These are phyloP conservation scores for Fusarium sp. DNA, from an alignment of 2,329 filamentous ascomycete species.

Conservation along the genomic window DNA sequence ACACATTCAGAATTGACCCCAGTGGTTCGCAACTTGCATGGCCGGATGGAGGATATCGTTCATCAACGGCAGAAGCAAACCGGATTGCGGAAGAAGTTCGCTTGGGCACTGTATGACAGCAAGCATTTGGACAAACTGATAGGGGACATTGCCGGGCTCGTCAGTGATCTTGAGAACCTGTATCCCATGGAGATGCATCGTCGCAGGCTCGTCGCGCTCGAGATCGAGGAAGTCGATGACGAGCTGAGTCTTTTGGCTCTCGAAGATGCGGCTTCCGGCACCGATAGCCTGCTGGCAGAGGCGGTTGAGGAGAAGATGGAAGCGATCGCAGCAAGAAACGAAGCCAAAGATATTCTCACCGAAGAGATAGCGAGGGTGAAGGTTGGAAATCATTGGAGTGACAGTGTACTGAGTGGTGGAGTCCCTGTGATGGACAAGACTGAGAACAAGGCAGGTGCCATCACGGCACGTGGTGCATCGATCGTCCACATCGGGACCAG, in stretches of 20 bases:
- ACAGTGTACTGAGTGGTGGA: not conserved
- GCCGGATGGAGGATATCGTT: not conserved
- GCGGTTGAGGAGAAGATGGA: constrained; percentile 9
- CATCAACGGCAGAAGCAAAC: constrained; percentile 2
- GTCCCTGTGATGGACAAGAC: not conserved
- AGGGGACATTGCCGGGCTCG: constrained; percentile 29
- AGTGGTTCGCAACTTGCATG: not conserved
- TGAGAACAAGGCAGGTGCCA: not conserved
- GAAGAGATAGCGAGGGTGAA: constrained; percentile 3
- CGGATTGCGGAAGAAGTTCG: not conserved
- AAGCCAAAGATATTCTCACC: not conserved
- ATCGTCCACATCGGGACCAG: not conserved
- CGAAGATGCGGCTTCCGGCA: constrained; percentile 6
- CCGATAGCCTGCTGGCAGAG: constrained; percentile 4
- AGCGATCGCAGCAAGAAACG: not conserved
- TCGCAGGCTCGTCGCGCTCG: constrained; percentile 26
- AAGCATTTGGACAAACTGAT: constrained; percentile 38
- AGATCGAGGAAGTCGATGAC: constrained; percentile 39
- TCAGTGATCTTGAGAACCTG: constrained; percentile 42
- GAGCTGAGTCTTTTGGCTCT: constrained; percentile 35
- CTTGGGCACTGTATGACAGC: constrained; percentile 3
- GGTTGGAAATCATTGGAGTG: constrained; percentile 12
- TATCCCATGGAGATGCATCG: constrained; percentile 25
- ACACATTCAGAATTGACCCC: not conserved
- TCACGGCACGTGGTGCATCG: not conserved